Evolutionary conservation across 73 alveolate genomes (phyloP).

Genomic region (Paraurostyla sp.): DNA sequence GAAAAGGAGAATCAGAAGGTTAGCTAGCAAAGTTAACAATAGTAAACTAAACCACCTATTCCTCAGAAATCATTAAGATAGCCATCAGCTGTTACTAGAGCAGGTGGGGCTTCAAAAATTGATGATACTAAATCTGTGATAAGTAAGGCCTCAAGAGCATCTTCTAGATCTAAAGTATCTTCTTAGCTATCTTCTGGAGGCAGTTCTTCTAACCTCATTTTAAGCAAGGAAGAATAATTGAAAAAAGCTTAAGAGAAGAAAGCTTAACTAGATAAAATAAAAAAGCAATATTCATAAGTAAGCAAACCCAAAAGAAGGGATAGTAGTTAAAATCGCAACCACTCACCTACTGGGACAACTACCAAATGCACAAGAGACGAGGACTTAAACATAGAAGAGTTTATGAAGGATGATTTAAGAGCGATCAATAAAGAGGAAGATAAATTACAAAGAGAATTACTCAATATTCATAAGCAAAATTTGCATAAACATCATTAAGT

Average conservation of each 20-base stretch:
- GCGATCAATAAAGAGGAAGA: constrained; percentile 63
- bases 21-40: not conserved
- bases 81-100: constrained; percentile 1
- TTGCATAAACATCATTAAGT: constrained; percentile 48
- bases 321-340: not conserved
- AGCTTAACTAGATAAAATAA: constrained; percentile 32
- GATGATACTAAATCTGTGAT: constrained; percentile 50
- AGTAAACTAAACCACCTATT: constrained; percentile 31
- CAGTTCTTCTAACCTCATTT: not conserved
- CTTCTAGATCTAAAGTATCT: not conserved
- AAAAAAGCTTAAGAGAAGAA: constrained; percentile 41
- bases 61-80: not conserved
- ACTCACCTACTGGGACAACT: constrained; percentile 29
- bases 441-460: constrained; percentile 51
- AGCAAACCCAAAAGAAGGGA: not conserved
- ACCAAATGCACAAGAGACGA: constrained; percentile 74
- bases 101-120: not conserved
- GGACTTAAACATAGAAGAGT: constrained; percentile 66
- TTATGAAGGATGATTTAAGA: constrained; percentile 65
- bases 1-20: not conserved
- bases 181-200: not conserved
- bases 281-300: constrained; percentile 33
- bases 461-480: constrained; percentile 48
- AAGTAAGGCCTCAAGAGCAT: constrained; percentile 22
- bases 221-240: constrained; percentile 34